Conservation (phyloP, 108 stramenopile genomes). For the Tribonema minus region DNA sequence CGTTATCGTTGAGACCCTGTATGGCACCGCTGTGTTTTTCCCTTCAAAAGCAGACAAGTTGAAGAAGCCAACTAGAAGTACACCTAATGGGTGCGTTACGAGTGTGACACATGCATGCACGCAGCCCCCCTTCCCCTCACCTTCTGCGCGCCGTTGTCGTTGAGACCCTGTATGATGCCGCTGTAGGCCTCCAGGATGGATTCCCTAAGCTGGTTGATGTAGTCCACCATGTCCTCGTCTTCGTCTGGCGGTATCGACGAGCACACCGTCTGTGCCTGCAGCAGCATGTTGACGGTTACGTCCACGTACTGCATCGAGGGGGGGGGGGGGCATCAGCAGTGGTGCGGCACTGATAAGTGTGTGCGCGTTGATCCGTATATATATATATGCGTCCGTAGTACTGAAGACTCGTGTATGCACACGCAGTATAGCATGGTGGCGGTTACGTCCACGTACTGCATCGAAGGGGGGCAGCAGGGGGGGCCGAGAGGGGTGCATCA, state of each 20-base stretch:
- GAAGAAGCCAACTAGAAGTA: too few relatives aligned
- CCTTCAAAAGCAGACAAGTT: too few relatives aligned
- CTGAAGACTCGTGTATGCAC: too few relatives aligned
- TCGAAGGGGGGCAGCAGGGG: too few relatives aligned
- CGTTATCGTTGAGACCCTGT: constrained; percentile 57
- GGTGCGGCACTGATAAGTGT: too few relatives aligned
- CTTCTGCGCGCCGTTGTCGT: constrained; percentile 14
- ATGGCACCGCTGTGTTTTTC: constrained; percentile 93
- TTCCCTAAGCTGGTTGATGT: constrained; percentile 79
- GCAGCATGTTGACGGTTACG: constrained; percentile 64
- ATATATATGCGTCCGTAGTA: too few relatives aligned
- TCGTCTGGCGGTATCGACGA: constrained; percentile 63
- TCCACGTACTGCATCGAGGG: background rate
- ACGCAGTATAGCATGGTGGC: constrained; percentile 72
- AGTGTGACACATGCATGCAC: too few relatives aligned
- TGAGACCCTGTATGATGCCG: constrained; percentile 76
- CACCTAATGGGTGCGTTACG: too few relatives aligned
- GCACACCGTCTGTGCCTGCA: constrained; percentile 76
- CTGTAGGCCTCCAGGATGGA: constrained; percentile 91
- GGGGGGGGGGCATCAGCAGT: too few relatives aligned
- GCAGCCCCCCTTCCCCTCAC: background rate
- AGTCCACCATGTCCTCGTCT: constrained; percentile 92
- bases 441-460: constrained; percentile 16
- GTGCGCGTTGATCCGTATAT: too few relatives aligned
- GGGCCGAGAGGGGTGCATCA: too few relatives aligned